Evolutionary conservation across 805 yeast genomes (phyloP).

Genomic region (Lachancea thermotolerans): DNA sequence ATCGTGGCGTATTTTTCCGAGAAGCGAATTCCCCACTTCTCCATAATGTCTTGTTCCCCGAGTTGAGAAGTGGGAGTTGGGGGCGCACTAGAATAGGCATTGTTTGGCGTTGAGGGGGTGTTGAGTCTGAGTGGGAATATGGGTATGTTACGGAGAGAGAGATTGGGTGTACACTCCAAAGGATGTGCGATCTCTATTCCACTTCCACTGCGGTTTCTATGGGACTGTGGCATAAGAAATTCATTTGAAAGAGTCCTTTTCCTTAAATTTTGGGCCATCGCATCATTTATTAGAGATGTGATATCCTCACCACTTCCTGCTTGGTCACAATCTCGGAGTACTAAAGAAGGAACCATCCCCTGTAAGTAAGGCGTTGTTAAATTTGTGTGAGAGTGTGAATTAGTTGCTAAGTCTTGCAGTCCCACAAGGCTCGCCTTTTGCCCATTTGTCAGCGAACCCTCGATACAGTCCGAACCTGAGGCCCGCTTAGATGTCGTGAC

Average conservation of each 20-base stretch:
- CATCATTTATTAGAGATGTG: conserved; percentile 6
- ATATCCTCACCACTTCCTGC: conserved; percentile 3
- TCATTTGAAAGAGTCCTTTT: conserved; percentile 9
- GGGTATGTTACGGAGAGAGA: background rate
- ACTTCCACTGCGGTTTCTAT: background rate
- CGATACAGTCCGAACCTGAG: background rate
- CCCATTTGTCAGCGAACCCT: background rate
- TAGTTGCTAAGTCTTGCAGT: background rate
- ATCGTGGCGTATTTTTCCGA: conserved; percentile 12
- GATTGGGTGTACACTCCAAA: background rate
- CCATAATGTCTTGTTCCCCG: conserved; percentile 11
- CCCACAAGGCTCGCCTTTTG: background rate
- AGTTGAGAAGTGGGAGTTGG: conserved; percentile 2
- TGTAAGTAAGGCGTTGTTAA: conserved; percentile 3
- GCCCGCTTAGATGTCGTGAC: conserved; percentile 1
- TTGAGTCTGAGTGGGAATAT: conserved; percentile 3
- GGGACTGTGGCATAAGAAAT: conserved; percentile 5
- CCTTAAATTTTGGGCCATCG: conserved; percentile 5
- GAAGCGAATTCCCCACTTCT: conserved; percentile 12
- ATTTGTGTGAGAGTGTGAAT: background rate
- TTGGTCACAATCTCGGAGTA: conserved; percentile 4
- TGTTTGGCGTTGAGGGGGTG: conserved; percentile 3
- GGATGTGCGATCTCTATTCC: background rate
- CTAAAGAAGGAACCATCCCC: background rate
- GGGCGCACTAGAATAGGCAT: conserved; percentile 2